Base-by-base conservation (phyloP, 495 filamentous ascomycete genomes). In the Echria macrotheca region DNA sequence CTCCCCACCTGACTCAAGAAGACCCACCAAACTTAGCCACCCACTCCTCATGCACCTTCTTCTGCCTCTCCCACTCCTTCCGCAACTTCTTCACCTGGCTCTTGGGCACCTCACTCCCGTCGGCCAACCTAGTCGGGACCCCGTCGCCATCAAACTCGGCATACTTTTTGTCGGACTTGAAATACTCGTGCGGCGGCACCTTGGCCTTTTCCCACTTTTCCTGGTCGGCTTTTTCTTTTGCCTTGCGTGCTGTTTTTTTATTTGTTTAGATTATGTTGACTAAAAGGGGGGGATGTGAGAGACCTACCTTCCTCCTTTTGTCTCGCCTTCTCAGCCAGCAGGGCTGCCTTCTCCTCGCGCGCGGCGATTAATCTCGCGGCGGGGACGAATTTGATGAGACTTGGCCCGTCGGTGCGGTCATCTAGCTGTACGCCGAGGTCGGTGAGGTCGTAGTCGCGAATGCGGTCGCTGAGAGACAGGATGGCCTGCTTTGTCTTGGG, bases 51-150 rank as follows among this genome's bases (percentile, higher is more conserved):
- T 96, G 86, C 48, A 78, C 57, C 76, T 88, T 95, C 76, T 86
- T 94, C 74, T 96, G 93, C 64, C 72, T 81, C 61, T 95, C 87
- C 89, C 87, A 95, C 22, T 88, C 87, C 73, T 97, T 97, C 70
- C 69, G 82, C 28, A 97, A 63, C 49, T 89, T 94, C 77, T 96
- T 98, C 26, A 50, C 49, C 55, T 78, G 75, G 47, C 76, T 84
- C 75, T 96, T 98, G 18, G 87, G 75, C 21, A 98, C 69, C 60
- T 94, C 89, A 54, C 79, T 79, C 1, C 90, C 93, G 21, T 82
- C 79, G 12, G 74, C 75, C 62, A 88, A 79, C 64, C 79, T 86
- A 3, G 78, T 85, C 8, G 93, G 93, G 37, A 97, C 47, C 1
- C 93, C 93, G 11, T 96, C 83, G 2, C 74, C 82, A 68, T 96